Conservation (phyloP, 805 yeast species). For the Brettanomyces sp. region DNA sequence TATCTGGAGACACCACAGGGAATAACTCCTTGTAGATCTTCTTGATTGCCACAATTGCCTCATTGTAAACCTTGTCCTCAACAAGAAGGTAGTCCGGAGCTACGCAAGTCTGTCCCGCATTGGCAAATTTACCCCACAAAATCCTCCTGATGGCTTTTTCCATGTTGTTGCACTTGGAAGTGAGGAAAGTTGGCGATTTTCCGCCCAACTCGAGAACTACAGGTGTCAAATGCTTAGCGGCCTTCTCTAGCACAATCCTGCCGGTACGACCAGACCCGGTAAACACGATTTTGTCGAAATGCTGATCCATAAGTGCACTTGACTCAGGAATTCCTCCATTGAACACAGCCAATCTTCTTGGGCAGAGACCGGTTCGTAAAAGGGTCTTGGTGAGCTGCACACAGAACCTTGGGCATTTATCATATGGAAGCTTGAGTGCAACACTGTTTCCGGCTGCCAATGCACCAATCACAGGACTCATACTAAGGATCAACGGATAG, state of each 20-base stretch:
- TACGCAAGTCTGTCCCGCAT: conserved; percentile 87
- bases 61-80: conserved; percentile 46
- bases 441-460: conserved; percentile 81
- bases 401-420: conserved; percentile 56
- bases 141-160: conserved; percentile 47
- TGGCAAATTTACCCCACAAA: conserved; percentile 68
- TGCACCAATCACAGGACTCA: conserved; percentile 68
- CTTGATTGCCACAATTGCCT: conserved; percentile 36
- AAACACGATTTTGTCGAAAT: conserved; percentile 74
- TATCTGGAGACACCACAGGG: conserved; percentile 27
- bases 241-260: conserved; percentile 63
- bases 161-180: conserved; percentile 28
- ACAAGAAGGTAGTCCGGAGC: conserved; percentile 77
- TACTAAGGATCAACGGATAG: conserved; percentile 58
- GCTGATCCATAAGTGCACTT: conserved; percentile 42
- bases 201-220: conserved; percentile 82
- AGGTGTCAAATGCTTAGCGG: conserved; percentile 82
- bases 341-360: conserved; percentile 50
- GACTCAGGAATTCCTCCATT: conserved; percentile 66
- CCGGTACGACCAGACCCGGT: conserved; percentile 82
- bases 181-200: conserved; percentile 72
- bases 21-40: conserved; percentile 36
- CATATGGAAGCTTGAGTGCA: conserved; percentile 61
- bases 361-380: conserved; percentile 37
- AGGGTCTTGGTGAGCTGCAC: conserved; percentile 47